Evolutionary conservation across 768 basidiomycete species (phyloP).

Genomic region (Chalciporus pseudorubinellus): DNA sequence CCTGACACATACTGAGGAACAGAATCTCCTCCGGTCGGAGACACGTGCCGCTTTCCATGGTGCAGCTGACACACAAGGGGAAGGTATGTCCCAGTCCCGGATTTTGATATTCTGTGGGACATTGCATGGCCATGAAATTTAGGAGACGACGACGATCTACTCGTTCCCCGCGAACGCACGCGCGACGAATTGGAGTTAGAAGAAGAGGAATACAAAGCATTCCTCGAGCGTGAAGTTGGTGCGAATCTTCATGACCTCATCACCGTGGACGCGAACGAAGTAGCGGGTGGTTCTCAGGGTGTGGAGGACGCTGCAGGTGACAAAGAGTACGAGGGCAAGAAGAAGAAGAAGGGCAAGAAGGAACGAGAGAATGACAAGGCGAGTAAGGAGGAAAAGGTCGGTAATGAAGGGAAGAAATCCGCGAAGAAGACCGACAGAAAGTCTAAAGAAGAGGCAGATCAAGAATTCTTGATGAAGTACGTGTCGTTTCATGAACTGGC

Average conservation of each 20-base stretch:
- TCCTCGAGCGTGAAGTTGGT: slow-evolving; percentile 80
- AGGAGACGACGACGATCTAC: slow-evolving; percentile 61
- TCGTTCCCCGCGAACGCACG: slow-evolving; percentile 73
- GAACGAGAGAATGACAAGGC: slow-evolving; percentile 33
- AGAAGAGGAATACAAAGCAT: slow-evolving; percentile 82
- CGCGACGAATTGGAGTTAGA: slow-evolving; percentile 74
- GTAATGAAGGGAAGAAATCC: slow-evolving; percentile 22
- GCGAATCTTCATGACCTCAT: slow-evolving; percentile 68
- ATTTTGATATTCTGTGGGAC: no score
- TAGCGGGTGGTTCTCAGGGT: slow-evolving; percentile 17
- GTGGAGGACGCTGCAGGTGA: slow-evolving; percentile 30
- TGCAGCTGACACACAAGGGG: slow-evolving; percentile 21
- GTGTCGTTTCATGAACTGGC: slow-evolving; percentile 26
- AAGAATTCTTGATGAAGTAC: slow-evolving; percentile 89
- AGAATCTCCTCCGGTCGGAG: slow-evolving; percentile 69
- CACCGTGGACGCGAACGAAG: slow-evolving; percentile 39
- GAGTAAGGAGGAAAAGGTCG: slow-evolving; percentile 21
- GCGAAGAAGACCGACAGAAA: slow-evolving; percentile 19
- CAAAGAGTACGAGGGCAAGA: slow-evolving; percentile 30
- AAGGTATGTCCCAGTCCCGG: slow-evolving; percentile 10
- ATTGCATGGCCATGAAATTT: slow-evolving; percentile 9
- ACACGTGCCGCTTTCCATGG: slow-evolving; percentile 82
- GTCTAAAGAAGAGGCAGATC: slow-evolving; percentile 64
- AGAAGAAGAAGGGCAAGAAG: slow-evolving; percentile 35
- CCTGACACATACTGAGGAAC: slow-evolving; percentile 76